Evolutionary conservation across 441 rosid species (phyloP).

Genomic region (Erodium texanum): DNA sequence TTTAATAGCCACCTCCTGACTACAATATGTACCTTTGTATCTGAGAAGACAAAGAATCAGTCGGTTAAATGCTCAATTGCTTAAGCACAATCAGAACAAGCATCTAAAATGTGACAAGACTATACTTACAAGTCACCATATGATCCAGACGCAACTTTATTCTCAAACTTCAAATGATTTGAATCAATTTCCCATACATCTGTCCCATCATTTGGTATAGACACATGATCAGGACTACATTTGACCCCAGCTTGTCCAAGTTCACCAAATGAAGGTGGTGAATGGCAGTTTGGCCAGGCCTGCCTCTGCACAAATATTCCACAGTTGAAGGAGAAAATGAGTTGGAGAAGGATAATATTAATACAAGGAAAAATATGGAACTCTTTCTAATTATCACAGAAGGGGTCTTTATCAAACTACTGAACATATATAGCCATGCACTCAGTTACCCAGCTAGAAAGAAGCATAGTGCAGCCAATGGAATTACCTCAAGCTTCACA

Average conservation of each 20-base stretch:
- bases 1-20: slow-evolving; percentile 75
- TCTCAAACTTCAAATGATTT: slow-evolving; percentile 38
- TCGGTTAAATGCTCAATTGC: slow-evolving; percentile 10
- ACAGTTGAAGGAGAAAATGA: not conserved
- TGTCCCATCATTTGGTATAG: slow-evolving; percentile 61
- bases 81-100: slow-evolving; percentile 6
- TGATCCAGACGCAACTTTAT: slow-evolving; percentile 63
- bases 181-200: slow-evolving; percentile 73
- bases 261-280: slow-evolving; percentile 45
- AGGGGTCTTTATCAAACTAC: not conserved
- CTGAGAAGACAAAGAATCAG: slow-evolving; percentile 20
- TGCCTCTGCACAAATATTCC: slow-evolving; percentile 33
- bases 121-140: slow-evolving; percentile 59
- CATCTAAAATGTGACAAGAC: slow-evolving; percentile 15
- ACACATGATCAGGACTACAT: slow-evolving; percentile 34
- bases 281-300: slow-evolving; percentile 39
- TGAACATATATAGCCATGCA: not conserved
- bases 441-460: not conserved
- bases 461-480: slow-evolving; percentile 2
- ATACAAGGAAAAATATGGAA: not conserved
- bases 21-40: slow-evolving; percentile 58
- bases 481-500: slow-evolving; percentile 50
- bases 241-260: slow-evolving; percentile 26
- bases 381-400: not conserved
- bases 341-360: not conserved